Evolutionary conservation across 345 rosid species (phyloP).

Genomic region (Melaleuca quinquenervia): DNA sequence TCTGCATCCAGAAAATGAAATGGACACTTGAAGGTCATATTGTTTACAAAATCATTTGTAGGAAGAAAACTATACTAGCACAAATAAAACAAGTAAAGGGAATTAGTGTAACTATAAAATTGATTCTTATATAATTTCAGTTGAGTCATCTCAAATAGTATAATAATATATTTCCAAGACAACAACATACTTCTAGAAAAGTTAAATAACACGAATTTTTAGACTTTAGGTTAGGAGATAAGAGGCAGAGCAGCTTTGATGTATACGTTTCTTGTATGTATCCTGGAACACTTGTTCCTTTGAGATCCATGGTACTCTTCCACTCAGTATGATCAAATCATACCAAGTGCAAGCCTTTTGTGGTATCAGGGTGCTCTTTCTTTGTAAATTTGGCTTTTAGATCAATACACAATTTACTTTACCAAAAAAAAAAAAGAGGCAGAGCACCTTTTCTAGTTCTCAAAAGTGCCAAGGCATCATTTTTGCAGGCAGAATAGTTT

Average conservation of each 20-base stretch:
- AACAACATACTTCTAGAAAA: background rate
- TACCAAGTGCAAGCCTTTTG: too few species aligned
- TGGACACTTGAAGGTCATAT: background rate
- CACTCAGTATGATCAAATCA: too few species aligned
- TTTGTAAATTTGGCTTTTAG: too few species aligned
- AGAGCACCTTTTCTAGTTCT: constrained; percentile 18
- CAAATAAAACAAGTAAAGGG: background rate
- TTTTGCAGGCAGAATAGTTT: constrained; percentile 33
- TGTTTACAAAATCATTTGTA: background rate
- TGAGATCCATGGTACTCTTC: too few species aligned
- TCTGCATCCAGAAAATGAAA: constrained; percentile 13
- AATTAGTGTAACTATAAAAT: background rate
- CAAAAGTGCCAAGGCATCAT: constrained; percentile 21
- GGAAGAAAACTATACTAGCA: background rate
- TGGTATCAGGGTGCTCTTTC: too few species aligned
- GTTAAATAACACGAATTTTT: background rate
- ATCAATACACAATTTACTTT: too few species aligned
- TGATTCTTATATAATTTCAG: background rate
- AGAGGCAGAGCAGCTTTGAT: constrained; percentile 13
- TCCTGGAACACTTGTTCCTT: too few species aligned
- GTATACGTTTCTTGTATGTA: too few species aligned
- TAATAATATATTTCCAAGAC: background rate
- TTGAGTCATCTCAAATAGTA: background rate
- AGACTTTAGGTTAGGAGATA: background rate
- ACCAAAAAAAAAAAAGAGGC: too few species aligned